A percentile compares a stretch with the other conserved stretches of the same genome.
These are phyloP conservation scores for Fomitopsis pulvina DNA, from an alignment of 768 basidiomycete genomes.

Conservation along the genomic window DNA sequence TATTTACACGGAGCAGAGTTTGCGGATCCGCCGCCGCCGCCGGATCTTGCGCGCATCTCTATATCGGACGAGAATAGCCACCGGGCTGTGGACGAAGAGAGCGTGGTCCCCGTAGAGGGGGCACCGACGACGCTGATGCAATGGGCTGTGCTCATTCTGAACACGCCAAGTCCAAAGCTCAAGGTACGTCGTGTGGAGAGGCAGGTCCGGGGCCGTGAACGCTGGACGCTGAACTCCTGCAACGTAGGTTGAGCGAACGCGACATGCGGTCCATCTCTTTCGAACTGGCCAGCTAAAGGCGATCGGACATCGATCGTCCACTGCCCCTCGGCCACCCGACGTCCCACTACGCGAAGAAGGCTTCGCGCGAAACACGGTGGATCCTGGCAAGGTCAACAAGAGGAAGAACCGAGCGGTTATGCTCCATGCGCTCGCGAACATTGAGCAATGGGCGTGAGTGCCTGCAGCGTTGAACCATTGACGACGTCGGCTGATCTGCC, in stretches of 20 bases:
- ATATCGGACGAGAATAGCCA: constrained; percentile 3
- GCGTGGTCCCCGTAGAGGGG: constrained; percentile 38
- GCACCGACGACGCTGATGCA: constrained; percentile 66
- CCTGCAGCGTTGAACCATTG: background rate
- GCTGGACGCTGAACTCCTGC: background rate
- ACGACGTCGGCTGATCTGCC: background rate
- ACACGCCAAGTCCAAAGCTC: constrained; percentile 60
- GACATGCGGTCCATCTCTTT: constrained; percentile 62
- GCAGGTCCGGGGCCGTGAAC: background rate
- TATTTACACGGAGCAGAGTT: constrained; percentile 37
- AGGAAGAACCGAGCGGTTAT: constrained; percentile 64
- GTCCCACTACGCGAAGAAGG: constrained; percentile 55
- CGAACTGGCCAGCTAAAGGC: constrained; percentile 62
- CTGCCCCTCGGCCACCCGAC: constrained; percentile 49
- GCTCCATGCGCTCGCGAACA: constrained; percentile 79
- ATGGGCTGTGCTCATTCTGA: constrained; percentile 74
- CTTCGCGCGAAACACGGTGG: constrained; percentile 44
- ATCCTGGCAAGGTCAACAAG: constrained; percentile 51
- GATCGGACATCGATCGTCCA: constrained; percentile 47
- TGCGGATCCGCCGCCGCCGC: constrained; percentile 52
- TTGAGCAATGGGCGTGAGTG: constrained; percentile 85
- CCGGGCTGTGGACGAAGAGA: constrained; percentile 26
- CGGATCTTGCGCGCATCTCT: constrained; percentile 19
- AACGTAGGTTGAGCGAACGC: constrained; percentile 56
- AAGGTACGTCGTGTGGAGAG: constrained; percentile 35